These are phyloP conservation scores for Aspergillus novoparasiticus DNA, from an alignment of 2,329 filamentous ascomycete species.

Conservation along the genomic window DNA sequence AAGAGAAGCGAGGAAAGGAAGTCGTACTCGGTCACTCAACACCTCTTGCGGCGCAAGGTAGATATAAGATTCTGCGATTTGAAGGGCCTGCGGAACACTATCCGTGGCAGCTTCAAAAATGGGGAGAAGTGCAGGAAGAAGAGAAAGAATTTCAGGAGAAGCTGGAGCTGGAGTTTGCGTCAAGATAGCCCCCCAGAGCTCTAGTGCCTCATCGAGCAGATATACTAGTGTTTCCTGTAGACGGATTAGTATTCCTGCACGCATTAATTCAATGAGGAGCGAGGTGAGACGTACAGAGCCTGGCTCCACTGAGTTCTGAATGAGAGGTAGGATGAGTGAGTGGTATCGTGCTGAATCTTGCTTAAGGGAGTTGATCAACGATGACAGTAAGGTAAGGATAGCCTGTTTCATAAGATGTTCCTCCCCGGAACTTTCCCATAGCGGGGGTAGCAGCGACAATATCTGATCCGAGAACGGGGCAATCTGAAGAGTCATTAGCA, in stretches of 20 bases:
- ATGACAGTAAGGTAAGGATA: constrained; percentile 81
- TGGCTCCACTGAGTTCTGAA: constrained; percentile 76
- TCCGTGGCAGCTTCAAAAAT: constrained; percentile 68
- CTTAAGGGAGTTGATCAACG: constrained; percentile 84
- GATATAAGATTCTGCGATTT: constrained; percentile 71
- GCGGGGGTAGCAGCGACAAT: constrained; percentile 73
- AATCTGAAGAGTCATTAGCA: constrained; percentile 45
- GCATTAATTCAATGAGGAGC: not conserved
- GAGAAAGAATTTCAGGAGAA: constrained; percentile 61
- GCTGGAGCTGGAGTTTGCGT: constrained; percentile 64
- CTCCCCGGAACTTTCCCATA: constrained; percentile 85
- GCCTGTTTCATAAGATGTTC: constrained; percentile 93
- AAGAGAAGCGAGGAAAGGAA: constrained; percentile 41
- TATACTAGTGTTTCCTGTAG: constrained; percentile 68
- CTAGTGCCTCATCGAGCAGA: constrained; percentile 86
- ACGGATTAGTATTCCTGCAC: constrained; percentile 9
- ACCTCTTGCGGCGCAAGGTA: constrained; percentile 59
- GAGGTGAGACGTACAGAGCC: constrained; percentile 58
- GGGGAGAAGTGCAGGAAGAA: constrained; percentile 66
- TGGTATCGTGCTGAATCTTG: constrained; percentile 78
- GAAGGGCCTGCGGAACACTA: constrained; percentile 63
- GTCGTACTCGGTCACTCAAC: constrained; percentile 42
- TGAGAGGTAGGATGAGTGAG: constrained; percentile 75
- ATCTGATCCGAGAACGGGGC: constrained; percentile 74
- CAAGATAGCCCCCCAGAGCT: constrained; percentile 81